Base-by-base conservation (phyloP, 1,139 yeast species). In the Zygosaccharomyces sapae region DNA sequence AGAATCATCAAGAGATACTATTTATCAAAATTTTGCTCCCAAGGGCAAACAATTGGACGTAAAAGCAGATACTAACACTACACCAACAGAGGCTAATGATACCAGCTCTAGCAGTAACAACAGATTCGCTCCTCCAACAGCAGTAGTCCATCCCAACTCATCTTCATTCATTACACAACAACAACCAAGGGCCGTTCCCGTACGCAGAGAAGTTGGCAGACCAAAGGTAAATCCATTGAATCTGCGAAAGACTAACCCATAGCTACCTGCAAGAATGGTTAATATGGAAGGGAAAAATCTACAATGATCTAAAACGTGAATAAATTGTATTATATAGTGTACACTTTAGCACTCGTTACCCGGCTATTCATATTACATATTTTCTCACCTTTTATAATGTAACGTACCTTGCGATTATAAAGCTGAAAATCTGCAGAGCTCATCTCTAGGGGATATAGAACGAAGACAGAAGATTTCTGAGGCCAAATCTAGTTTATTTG, bases 11-110 rank as follows among this genome's bases (percentile, higher is more conserved):
- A 54, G 63, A 45, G 58, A 55, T 9, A 38, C 56, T 3, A 41
- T 55, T 3, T 64, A 64, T 47, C 53, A 62, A 22, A 58, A 55
- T 38, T 64, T 59, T 47, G 67, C 68, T 2, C 59, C 68, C 5
- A 64, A 61, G 43, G 68, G 68, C 19, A 64, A 59, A 48, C 60
- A 55, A 34, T 20, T 63, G 2, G 53, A 45, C 7, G n/a, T 19
- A 27, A 27, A 27, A 10, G 31, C 12, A 9, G 41, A 27, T 39
- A 29, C 50, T 5, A 33, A 16, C 18, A 12, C 43, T n/a, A 40
- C 18, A 22, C n/a, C 18, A 13, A 12, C 29, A 9, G 18, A 38
- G 3, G 18, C 37, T 1, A 37, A 36, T 3, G 41, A 35, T 5
- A 7, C 43, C 8, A 22, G 8, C 35, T 8, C 25, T n/a, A 37